These are phyloP conservation scores for Amphibolis antarctica DNA, from an alignment of 106 monocot genomes.

Conservation along the genomic window DNA sequence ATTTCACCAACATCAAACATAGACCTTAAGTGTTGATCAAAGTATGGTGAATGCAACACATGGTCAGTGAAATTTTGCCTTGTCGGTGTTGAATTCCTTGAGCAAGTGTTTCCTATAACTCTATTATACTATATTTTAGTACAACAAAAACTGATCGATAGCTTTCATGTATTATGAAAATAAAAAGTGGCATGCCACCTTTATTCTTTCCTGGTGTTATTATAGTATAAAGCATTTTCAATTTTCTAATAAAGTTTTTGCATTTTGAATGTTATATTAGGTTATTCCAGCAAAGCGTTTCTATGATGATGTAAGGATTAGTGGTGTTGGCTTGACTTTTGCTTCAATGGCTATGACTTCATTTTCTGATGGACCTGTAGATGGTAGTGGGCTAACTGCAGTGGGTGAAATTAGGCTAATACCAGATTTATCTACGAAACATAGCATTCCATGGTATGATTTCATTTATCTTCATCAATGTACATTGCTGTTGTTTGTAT, in stretches of 20 bases:
- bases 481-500: background rate
- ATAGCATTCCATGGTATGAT: slow-evolving; percentile 72
- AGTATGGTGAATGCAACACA: no score
- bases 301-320: slow-evolving; percentile 57
- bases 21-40: no score
- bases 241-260: background rate
- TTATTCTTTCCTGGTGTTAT: no score
- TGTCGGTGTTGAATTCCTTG: no score
- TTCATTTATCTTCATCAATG: background rate
- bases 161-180: no score
- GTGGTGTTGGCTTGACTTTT: slow-evolving; percentile 70
- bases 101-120: no score
- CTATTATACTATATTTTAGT: no score
- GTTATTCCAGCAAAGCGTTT: slow-evolving; percentile 69
- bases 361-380: slow-evolving; percentile 59
- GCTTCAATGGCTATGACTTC: slow-evolving; percentile 77
- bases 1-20: no score
- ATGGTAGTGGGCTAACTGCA: slow-evolving; percentile 51
- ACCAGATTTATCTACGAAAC: slow-evolving; percentile 68
- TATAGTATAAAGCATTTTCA: background rate
- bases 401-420: slow-evolving; percentile 87
- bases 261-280: slow-evolving; percentile 17
- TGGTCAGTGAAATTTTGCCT: no score
- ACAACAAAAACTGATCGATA: no score
- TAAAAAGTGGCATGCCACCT: no score